Percentiles rank a stretch among this genome's conserved stretches.
phyloP scores from a whole-genome alignment of 768 basidiomycete genomes.

The Trametopsis cervina region DNA sequence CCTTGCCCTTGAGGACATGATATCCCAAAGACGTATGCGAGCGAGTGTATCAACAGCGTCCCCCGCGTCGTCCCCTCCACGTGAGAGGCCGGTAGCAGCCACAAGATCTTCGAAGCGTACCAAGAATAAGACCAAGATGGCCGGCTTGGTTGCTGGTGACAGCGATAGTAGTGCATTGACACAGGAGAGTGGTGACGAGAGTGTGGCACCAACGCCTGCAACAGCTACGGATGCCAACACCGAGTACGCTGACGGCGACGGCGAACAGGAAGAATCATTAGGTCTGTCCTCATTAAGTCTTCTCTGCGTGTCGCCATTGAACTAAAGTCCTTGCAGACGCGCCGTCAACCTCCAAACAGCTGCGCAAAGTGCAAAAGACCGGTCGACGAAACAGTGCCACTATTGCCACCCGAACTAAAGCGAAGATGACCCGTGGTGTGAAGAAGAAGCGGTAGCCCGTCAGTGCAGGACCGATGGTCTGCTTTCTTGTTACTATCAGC shows the following conservation, averaged over 20 bases:
- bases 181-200: constrained; percentile 77
- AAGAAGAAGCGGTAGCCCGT: constrained; percentile 40
- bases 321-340: constrained; percentile 4
- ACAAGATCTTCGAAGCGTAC: constrained; percentile 39
- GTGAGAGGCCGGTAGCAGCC: constrained; percentile 24
- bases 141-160: constrained; percentile 73
- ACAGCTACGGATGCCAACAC: constrained; percentile 69
- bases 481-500: too few species aligned
- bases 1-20: constrained; percentile 48
- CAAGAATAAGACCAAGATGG: constrained; percentile 38
- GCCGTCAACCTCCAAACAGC: constrained; percentile 13
- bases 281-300: constrained; percentile 34
- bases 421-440: constrained; percentile 28
- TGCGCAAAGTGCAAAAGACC: constrained; percentile 18
- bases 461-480: too few species aligned
- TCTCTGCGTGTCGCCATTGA: not conserved
- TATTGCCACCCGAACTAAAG: constrained; percentile 18
- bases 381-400: constrained; percentile 22
- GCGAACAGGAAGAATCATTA: constrained; percentile 52
- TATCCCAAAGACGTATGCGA: constrained; percentile 58
- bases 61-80: constrained; percentile 35
- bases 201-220: constrained; percentile 47
- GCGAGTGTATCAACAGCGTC: constrained; percentile 58
- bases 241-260: constrained; percentile 58
- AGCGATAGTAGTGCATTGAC: constrained; percentile 83